Conservation (phyloP, 129 eudicot genomes). For the Silybum marianum region DNA sequence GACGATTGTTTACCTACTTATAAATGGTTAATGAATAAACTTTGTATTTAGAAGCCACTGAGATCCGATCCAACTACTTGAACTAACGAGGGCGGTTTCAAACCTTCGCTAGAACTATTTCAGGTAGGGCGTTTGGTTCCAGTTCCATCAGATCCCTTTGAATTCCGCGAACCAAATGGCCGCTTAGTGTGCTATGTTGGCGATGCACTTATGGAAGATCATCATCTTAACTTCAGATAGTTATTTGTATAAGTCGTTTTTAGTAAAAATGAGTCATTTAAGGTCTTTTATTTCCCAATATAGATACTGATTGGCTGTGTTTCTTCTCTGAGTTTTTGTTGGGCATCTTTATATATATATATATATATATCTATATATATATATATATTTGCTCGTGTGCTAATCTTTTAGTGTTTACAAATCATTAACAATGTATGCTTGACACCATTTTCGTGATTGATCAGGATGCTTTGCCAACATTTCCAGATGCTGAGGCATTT, state of each 20-base stretch:
- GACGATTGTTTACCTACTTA: not conserved
- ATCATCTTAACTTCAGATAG: conserved; percentile 6
- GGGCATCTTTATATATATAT: not conserved
- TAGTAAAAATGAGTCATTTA: conserved; percentile 6
- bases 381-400: not conserved
- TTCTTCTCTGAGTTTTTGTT: not conserved
- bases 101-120: not conserved
- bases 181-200: not conserved
- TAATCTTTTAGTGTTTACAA: not conserved
- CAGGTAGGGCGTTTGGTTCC: not conserved
- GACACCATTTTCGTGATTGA: conserved; percentile 21
- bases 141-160: too few relatives aligned
- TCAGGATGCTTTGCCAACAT: conserved; percentile 94
- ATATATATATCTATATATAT: not conserved
- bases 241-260: not conserved
- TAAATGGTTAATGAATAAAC: not conserved
- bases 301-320: not conserved
- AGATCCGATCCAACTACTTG: not conserved
- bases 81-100: not conserved
- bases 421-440: not conserved
- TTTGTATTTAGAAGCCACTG: not conserved
- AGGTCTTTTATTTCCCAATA: not conserved
- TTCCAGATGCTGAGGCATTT: conserved; percentile 92
- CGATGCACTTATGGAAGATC: not conserved
- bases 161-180: too few relatives aligned